Evolutionary conservation across 805 yeast genomes (phyloP).

Genomic region (Candida ortonii): DNA sequence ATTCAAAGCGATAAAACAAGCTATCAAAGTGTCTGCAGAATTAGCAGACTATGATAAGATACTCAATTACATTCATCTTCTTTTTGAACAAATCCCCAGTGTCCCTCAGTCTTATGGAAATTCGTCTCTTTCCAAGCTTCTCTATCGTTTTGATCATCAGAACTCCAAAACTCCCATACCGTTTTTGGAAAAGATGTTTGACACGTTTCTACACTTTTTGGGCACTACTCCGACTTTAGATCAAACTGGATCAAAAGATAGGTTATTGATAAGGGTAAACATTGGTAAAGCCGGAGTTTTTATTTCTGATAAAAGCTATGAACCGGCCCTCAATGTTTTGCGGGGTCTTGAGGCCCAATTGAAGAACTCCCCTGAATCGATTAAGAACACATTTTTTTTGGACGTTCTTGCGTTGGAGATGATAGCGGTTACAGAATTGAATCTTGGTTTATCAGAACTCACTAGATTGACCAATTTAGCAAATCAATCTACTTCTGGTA

Average conservation of each 20-base stretch:
- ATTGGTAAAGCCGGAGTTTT: constrained; percentile 42
- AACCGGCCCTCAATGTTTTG: constrained; percentile 36
- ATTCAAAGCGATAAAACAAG: constrained; percentile 35
- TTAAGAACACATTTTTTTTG: constrained; percentile 46
- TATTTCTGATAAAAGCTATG: constrained; percentile 28
- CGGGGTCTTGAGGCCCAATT: constrained; percentile 38
- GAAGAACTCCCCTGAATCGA: constrained; percentile 40
- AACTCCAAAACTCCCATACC: constrained; percentile 10
- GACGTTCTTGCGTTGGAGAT: constrained; percentile 71
- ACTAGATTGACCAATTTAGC: constrained; percentile 49
- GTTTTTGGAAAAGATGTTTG: constrained; percentile 23
- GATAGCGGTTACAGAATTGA: constrained; percentile 43
- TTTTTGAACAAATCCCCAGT: constrained; percentile 20
- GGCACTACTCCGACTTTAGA: constrained; percentile 13
- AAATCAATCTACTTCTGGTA: constrained; percentile 50
- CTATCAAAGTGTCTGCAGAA: constrained; percentile 28
- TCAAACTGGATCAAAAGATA: constrained; percentile 25
- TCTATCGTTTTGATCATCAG: constrained; percentile 28
- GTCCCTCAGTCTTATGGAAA: constrained; percentile 27
- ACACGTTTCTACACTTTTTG: constrained; percentile 20
- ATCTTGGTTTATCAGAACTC: constrained; percentile 35
- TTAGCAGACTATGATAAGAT: constrained; percentile 15
- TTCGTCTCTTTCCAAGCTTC: constrained; percentile 30
- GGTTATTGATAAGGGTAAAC: constrained; percentile 48
- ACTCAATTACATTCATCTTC: constrained; percentile 12